Percentiles rank a stretch among this genome's conserved stretches.
Conservation (phyloP, 108 stramenopile genomes). For the Fragilaria crotonensis region DNA sequence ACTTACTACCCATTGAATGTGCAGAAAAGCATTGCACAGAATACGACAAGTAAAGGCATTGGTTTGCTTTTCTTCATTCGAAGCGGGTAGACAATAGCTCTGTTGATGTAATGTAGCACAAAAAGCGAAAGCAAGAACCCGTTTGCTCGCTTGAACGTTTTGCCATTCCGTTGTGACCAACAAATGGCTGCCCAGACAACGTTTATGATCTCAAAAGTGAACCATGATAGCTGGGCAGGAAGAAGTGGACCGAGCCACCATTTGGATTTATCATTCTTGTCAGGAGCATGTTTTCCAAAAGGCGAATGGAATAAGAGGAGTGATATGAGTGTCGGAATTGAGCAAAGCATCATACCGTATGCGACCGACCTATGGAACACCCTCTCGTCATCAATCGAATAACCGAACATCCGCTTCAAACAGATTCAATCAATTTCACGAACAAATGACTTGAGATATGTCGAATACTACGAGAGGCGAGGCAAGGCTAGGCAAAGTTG, state of each 20-base stretch:
- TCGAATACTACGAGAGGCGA: too few species aligned
- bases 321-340: neutral
- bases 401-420: too few species aligned
- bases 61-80: conserved; percentile 51
- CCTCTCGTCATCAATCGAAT: neutral
- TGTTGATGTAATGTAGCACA: conserved; percentile 80
- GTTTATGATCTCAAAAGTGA: conserved; percentile 68
- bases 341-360: neutral
- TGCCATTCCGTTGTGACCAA: conserved; percentile 6
- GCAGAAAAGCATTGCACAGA: conserved; percentile 46
- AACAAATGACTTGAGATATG: too few species aligned
- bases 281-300: neutral
- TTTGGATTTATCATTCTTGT: neutral
- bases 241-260: conserved; percentile 47
- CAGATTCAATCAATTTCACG: too few species aligned
- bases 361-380: neutral
- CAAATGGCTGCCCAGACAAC: conserved; percentile 45
- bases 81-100: conserved; percentile 79
- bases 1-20: conserved; percentile 67
- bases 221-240: conserved; percentile 45
- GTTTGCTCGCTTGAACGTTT: conserved; percentile 26
- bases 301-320: neutral
- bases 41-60: conserved; percentile 53
- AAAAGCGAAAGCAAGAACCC: conserved; percentile 53
- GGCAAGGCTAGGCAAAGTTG: too few species aligned